Evolutionary conservation across 2,329 filamentous ascomycete species (phyloP).

Genomic region (Alternaria triticina): DNA sequence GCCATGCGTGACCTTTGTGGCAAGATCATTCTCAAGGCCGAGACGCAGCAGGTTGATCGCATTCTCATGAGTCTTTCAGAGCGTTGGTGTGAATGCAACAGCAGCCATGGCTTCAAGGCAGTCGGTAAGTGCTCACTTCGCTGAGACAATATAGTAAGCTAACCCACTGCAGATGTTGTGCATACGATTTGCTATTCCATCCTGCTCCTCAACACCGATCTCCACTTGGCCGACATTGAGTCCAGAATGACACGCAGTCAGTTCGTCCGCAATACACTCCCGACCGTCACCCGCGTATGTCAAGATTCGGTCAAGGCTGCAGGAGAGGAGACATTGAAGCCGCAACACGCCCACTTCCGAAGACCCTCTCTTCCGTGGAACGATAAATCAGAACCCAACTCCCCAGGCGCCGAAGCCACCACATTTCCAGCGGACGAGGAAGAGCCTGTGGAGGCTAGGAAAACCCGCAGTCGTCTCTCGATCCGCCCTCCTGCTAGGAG

Average conservation of each 20-base stretch:
- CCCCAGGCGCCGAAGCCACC: constrained; percentile 36
- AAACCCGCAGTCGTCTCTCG: constrained; percentile 51
- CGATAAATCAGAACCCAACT: constrained; percentile 44
- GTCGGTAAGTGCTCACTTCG: constrained; percentile 65
- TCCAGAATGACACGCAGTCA: constrained; percentile 94
- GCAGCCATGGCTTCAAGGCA: constrained; percentile 89
- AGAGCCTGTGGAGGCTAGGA: constrained; percentile 46
- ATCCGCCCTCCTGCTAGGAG: constrained; percentile 48
- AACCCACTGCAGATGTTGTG: constrained; percentile 73
- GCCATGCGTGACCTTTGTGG: constrained; percentile 82
- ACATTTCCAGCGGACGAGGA: constrained; percentile 39
- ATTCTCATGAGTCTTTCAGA: constrained; percentile 88
- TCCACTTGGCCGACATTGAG: constrained; percentile 94
- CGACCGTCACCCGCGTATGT: constrained; percentile 77
- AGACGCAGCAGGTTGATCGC: constrained; percentile 96
- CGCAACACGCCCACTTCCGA: constrained; percentile 42
- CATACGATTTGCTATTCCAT: constrained; percentile 98
- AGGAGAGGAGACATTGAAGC: constrained; percentile 42
- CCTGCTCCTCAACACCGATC: constrained; percentile 91
- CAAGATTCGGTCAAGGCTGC: constrained; percentile 67
- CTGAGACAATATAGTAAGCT: constrained; percentile 23
- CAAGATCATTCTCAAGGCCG: constrained; percentile 81
- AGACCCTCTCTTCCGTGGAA: constrained; percentile 46
- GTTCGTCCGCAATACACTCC: constrained; percentile 96
- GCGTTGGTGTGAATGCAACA: constrained; percentile 93